phyloP scores from a whole-genome alignment of 2,329 filamentous ascomycete species.

The Hypoxylon sp. region DNA sequence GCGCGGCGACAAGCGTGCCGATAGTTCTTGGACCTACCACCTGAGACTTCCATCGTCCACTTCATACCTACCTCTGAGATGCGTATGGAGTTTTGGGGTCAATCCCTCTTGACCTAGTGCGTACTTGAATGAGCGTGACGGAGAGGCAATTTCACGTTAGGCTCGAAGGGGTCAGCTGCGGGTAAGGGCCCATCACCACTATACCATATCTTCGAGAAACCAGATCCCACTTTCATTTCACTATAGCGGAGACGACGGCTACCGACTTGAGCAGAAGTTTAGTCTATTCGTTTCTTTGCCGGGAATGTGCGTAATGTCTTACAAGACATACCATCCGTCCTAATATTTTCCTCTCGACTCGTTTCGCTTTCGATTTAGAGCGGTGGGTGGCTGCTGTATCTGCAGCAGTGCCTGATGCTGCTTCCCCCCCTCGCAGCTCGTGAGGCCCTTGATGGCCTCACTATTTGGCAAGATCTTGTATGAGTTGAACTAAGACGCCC shows the following conservation, averaged over 20 bases:
- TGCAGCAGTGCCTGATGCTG: not conserved
- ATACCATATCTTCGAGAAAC: not conserved
- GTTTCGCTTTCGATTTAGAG: not conserved
- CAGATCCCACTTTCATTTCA: not conserved
- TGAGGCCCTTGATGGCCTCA: not conserved
- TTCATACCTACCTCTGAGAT: not conserved
- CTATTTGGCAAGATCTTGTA: no score
- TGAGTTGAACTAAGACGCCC: no score
- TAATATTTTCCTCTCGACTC: not conserved
- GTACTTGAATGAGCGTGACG: not conserved
- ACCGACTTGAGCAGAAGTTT: not conserved
- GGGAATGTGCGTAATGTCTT: not conserved
- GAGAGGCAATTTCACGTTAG: slow-evolving; percentile 4
- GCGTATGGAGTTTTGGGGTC: not conserved
- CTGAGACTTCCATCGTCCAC: not conserved
- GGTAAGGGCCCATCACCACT: not conserved
- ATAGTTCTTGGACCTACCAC: not conserved
- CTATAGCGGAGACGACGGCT: not conserved
- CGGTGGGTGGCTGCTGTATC: not conserved
- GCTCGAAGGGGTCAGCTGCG: not conserved
- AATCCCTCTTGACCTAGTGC: not conserved
- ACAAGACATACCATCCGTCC: not conserved
- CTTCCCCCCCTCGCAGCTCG: not conserved
- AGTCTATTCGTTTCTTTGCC: not conserved
- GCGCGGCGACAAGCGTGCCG: not conserved